Base-by-base conservation (phyloP, 257 asterid species). In the Salvia hispanica region DNA sequence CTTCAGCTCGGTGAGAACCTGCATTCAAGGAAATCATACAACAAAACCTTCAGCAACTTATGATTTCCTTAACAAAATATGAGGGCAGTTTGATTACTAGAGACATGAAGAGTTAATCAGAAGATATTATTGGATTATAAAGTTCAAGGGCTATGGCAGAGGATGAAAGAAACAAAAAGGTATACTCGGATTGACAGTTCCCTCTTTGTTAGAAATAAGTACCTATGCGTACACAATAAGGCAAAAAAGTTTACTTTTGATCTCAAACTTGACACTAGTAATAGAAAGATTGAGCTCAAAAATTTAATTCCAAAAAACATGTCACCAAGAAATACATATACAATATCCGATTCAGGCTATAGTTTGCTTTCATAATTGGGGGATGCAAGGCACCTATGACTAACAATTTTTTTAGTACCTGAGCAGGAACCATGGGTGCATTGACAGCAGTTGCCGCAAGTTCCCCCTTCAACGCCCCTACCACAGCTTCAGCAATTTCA, bases 401-500 rank as follows among this genome's bases (percentile, higher is more conserved):
- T 36, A 55, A 16, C 7, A 40, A 45, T 28, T 66, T 28, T 36
- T 10, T 7, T 4, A 21, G 67, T 74, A 92, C 98, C 97, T 92
- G 81, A 67, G 96, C 91, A 67, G 97, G 89, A 83, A 92, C 97
- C 98, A 92, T 92, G 28, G 97, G 98, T 37, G 97, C 98, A 59
- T 92, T 92, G 61, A 92, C 98, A 60, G 98, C 97, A 62, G 98
- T 92, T 50, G 98, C 86, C 59, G 98, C 86, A 74, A 92, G 97
- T 82, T 92, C 98, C 6, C 61, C 61, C 42, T 31, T 56, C 61
- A 92, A 71, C 14, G 98, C 98, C 54, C 98, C 98, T 55, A 92
- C 96, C 66, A 92, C 97, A 48, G 98, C 98, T 78, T 92, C 98
- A 62, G 98, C 98, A 40, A 92, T 84, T 84, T 92, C 98, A 82